Base-by-base conservation (phyloP, 371 early-diverging fungal species). In the Mortierella sp. region DNA sequence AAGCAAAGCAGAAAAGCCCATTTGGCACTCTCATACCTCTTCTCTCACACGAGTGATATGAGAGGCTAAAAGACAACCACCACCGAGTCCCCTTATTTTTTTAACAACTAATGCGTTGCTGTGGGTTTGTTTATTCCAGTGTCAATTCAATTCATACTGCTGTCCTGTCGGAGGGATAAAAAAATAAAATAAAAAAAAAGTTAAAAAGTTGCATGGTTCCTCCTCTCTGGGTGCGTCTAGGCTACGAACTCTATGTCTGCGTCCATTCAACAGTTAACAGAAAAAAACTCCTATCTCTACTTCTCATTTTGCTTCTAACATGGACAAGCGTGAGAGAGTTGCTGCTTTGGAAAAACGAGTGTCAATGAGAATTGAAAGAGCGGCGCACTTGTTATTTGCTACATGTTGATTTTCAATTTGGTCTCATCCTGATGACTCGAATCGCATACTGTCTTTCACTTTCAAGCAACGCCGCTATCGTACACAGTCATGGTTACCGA, bases 51-150 rank as follows among this genome's bases (percentile, higher is more conserved):
- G 65, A 65, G 65, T 6, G 14, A 14, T 13, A n/a, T n/a, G 7
- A 63, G 38, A 65, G 65, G 16, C 65, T 24, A 5, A 9, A 44
- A 9, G 1, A 10, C 38, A 65, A 34, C 65, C 65, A 65, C 38
- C 65, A 65, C 65, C 65, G 65, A 65, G 65, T 65, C 65, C 65
- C 42, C 42, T 38, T 38, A 38, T 65, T 65, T 65, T 65, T 65
- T 65, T 34, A 21, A 65, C 65, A 16, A 65, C 34, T 65, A 38
- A 65, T 21, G 19, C 3, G 1, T 21, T 5, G 38, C 65, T 65
- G 38, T 65, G 9, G 16, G 21, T 24, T 31, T 60, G 60, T 60
- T 13, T 60, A 60, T 14, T 26, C 34, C 3, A 38, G 21, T 34
- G 5, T 31, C 65, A 21, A 65, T 65, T 65, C 38, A 65, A 65